These are phyloP conservation scores for Mortierella sp. DNA, from an alignment of 371 early-diverging fungal genomes.

Conservation along the genomic window DNA sequence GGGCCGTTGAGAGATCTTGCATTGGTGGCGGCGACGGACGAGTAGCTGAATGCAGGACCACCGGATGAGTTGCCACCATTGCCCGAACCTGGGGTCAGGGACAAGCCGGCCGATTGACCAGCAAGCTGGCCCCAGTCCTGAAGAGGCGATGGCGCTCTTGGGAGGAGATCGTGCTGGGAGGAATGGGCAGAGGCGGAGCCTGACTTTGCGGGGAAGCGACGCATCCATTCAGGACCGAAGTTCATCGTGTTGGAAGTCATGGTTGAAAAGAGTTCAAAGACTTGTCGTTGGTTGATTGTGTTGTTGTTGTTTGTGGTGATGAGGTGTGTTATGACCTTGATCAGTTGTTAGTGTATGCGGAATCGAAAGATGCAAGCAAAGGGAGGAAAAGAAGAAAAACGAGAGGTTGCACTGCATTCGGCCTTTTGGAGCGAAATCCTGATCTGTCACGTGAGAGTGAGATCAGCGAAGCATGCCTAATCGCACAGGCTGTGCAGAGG, in stretches of 20 bases:
- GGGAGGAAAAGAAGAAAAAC: neutral
- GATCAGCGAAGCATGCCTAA: neutral
- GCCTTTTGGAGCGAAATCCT: neutral
- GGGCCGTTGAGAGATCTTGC: constrained; percentile 37
- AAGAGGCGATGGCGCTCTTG: constrained; percentile 17
- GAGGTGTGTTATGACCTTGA: neutral
- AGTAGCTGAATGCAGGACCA: constrained; percentile 52
- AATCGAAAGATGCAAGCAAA: neutral
- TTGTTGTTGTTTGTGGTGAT: neutral
- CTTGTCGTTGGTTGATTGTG: neutral
- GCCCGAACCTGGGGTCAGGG: neutral
- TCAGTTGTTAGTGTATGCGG: neutral
- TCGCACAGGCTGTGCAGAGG: neutral
- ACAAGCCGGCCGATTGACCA: constrained; percentile 8
- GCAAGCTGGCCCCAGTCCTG: constrained; percentile 35
- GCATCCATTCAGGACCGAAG: constrained; percentile 86
- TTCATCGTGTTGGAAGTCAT: constrained; percentile 72
- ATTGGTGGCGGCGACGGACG: constrained; percentile 56
- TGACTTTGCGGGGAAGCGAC: constrained; percentile 54
- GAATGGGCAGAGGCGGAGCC: constrained; percentile 9
- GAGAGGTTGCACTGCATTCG: too few relatives aligned
- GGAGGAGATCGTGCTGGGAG: constrained; percentile 26
- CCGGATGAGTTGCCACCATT: neutral
- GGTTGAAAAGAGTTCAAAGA: constrained; percentile 8
- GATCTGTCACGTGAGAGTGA: constrained; percentile 6